Conservation (phyloP, 2,329 filamentous ascomycete genomes). For the Fusarium austroafricanum region DNA sequence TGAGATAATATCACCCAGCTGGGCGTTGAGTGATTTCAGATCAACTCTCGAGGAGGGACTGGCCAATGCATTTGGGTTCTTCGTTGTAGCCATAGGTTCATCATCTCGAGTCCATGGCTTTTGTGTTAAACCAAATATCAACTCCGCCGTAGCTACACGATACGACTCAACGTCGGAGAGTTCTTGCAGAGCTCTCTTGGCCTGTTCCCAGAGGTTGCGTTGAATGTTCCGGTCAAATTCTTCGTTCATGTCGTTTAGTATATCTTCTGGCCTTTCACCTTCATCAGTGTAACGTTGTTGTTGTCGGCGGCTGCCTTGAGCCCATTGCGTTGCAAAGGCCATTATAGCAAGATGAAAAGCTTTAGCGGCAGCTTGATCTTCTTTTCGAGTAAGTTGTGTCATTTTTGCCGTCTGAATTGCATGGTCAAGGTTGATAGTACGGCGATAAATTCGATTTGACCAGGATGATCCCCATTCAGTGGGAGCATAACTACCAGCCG, state of each 20-base stretch:
- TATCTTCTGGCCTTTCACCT: constrained; percentile 30
- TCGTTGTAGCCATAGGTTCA: background rate
- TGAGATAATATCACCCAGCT: constrained; percentile 39
- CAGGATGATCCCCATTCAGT: constrained; percentile 42
- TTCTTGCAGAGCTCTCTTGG: constrained; percentile 50
- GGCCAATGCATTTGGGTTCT: background rate
- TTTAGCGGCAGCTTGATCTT: constrained; percentile 32
- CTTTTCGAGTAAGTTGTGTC: constrained; percentile 28
- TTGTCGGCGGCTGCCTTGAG: constrained; percentile 45
- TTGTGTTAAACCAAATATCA: constrained; percentile 54
- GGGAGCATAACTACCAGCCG: background rate
- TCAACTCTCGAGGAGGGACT: constrained; percentile 20
- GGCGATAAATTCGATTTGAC: constrained; percentile 44
- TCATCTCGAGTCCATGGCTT: constrained; percentile 43
- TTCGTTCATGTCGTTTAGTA: constrained; percentile 42
- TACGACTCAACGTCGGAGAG: constrained; percentile 53
- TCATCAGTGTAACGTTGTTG: constrained; percentile 31
- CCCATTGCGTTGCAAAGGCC: constrained; percentile 45
- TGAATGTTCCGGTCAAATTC: constrained; percentile 54
- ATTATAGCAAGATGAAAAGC: constrained; percentile 42
- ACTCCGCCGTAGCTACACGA: constrained; percentile 52
- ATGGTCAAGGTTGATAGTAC: constrained; percentile 40
- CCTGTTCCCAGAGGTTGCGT: constrained; percentile 52
- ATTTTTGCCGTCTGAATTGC: constrained; percentile 39
- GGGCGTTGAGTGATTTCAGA: constrained; percentile 12